Percentiles rank a stretch among this genome's conserved stretches.
Conservation (phyloP, 2,329 filamentous ascomycete species). For the Xylariales sp. region DNA sequence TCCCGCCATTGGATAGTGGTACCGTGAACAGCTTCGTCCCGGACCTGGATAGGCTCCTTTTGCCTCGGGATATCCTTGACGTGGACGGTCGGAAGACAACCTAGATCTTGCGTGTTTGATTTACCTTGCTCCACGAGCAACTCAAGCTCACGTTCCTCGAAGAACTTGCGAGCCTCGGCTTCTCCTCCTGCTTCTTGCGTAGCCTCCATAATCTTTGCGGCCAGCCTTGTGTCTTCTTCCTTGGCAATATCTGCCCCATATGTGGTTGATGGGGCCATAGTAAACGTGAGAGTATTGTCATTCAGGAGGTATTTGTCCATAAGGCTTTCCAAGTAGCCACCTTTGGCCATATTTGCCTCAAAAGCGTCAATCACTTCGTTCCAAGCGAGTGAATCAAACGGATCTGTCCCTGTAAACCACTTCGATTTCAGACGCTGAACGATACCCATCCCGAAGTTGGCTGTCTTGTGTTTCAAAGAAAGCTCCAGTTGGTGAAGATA, state of each 20-base stretch:
- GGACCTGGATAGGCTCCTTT: slow-evolving; percentile 56
- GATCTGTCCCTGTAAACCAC: slow-evolving; percentile 95
- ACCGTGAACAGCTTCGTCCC: slow-evolving; percentile 61
- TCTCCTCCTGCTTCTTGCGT: slow-evolving; percentile 65
- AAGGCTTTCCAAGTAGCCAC: slow-evolving; percentile 76
- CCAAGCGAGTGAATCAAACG: slow-evolving; percentile 87
- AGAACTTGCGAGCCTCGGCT: slow-evolving; percentile 63
- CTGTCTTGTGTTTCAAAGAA: slow-evolving; percentile 92
- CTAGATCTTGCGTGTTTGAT: slow-evolving; percentile 77
- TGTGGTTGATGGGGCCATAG: slow-evolving; percentile 79
- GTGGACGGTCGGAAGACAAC: slow-evolving; percentile 81
- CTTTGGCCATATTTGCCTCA: slow-evolving; percentile 68
- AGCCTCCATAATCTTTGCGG: slow-evolving; percentile 67
- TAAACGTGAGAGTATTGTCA: slow-evolving; percentile 84
- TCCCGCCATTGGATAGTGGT: slow-evolving; percentile 84
- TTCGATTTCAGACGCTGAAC: slow-evolving; percentile 84
- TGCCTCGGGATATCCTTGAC: slow-evolving; percentile 83
- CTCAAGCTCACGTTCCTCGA: slow-evolving; percentile 75
- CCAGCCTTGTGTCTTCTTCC: slow-evolving; percentile 74
- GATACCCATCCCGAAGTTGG: slow-evolving; percentile 87
- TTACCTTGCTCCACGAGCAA: slow-evolving; percentile 80
- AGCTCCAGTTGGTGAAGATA: slow-evolving; percentile 92
- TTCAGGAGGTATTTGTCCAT: slow-evolving; percentile 89
- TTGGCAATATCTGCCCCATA: slow-evolving; percentile 70
- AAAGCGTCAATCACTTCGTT: slow-evolving; percentile 84